A percentile compares a stretch with the other conserved stretches of the same genome.
Conservation (phyloP, 2,329 filamentous ascomycete genomes). For the Mycosphaerelloides madeirae region DNA sequence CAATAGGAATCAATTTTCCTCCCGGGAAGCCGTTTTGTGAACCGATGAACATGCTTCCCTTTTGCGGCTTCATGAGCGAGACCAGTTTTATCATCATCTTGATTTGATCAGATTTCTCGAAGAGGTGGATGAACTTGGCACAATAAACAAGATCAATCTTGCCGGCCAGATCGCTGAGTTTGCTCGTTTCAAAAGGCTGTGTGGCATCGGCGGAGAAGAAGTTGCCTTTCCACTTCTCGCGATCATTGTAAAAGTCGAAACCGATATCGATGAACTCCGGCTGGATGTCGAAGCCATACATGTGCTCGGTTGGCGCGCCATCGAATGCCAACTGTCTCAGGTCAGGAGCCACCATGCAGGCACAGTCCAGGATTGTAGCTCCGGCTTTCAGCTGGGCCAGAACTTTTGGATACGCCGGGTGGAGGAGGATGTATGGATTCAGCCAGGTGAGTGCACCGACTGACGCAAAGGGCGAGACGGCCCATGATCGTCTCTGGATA, state of each 20-base stretch:
- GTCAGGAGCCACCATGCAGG: constrained; percentile 14
- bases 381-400: constrained; percentile 10
- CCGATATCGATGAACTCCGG: constrained; percentile 11
- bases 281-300: constrained; percentile 14
- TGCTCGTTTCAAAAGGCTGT: constrained; percentile 3
- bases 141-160: constrained; percentile 13
- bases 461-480: constrained; percentile 1
- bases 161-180: constrained; percentile 4
- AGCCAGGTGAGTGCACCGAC: constrained; percentile 18
- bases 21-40: constrained; percentile 12
- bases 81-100: constrained; percentile 5
- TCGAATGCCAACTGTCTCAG: constrained; percentile 11
- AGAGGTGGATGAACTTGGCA: constrained; percentile 14
- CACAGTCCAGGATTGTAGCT: constrained; percentile 11
- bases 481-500: background rate
- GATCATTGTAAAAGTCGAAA: constrained; percentile 11
- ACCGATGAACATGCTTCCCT: constrained; percentile 12
- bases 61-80: constrained; percentile 5
- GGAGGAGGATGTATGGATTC: constrained; percentile 10
- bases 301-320: constrained; percentile 10
- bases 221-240: constrained; percentile 4
- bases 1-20: constrained; percentile 2
- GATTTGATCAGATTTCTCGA: constrained; percentile 9
- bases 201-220: constrained; percentile 11
- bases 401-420: constrained; percentile 7